phyloP scores from a whole-genome alignment of 2,329 filamentous ascomycete genomes.

The Whalleya microplaca region DNA sequence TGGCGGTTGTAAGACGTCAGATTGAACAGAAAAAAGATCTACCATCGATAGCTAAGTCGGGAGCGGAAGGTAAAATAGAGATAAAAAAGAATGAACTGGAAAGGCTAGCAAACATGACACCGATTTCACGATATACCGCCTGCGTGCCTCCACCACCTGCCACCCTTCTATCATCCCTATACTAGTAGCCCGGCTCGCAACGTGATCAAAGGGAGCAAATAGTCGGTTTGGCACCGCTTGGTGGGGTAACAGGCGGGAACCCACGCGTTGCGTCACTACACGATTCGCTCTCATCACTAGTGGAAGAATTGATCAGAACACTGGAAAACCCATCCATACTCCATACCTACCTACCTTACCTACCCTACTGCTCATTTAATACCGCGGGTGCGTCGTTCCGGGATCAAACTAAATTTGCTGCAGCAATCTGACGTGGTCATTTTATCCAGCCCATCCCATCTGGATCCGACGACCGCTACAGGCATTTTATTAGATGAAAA shows the following conservation, averaged over 20 bases:
- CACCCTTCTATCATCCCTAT: constrained; percentile 5
- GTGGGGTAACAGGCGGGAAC: constrained; percentile 18
- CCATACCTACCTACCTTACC: no score
- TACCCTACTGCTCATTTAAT: constrained; percentile 11
- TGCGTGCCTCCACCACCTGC: no score
- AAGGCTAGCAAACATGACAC: neutral
- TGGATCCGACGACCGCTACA: constrained; percentile 17
- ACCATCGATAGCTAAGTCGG: constrained; percentile 30
- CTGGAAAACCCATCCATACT: no score
- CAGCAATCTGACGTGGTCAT: constrained; percentile 30
- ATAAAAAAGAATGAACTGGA: constrained; percentile 10
- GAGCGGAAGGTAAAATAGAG: constrained; percentile 30
- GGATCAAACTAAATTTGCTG: constrained; percentile 17
- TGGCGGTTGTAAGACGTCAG: constrained; percentile 3
- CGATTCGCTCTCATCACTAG: neutral
- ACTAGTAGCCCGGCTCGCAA: neutral
- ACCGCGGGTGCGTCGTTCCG: constrained; percentile 31
- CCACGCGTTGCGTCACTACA: constrained; percentile 14
- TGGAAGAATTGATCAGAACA: no score
- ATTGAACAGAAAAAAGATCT: constrained; percentile 24
- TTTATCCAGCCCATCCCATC: constrained; percentile 35
- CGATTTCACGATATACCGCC: constrained; percentile 25
- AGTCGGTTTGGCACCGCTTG: neutral
- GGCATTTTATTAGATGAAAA: neutral
- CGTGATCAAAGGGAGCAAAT: neutral